phyloP scores from a whole-genome alignment of 495 filamentous ascomycete genomes.

The Penicillium subrubescens region DNA sequence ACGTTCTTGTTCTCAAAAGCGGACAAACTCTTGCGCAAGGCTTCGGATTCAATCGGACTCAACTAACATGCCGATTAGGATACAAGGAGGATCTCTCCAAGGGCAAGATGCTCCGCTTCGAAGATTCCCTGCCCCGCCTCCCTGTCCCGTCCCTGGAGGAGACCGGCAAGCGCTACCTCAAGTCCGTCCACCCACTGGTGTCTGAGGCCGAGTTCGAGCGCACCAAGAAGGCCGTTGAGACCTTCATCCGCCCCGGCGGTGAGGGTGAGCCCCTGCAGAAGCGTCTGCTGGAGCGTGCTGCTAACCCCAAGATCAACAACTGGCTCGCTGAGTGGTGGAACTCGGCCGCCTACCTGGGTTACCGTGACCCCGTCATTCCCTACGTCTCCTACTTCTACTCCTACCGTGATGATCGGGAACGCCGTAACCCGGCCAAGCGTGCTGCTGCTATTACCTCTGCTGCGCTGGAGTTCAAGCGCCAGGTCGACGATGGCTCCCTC shows the following conservation, averaged over 20 bases:
- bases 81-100: constrained; percentile 92
- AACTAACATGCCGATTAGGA: constrained; percentile 50
- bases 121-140: constrained; percentile 88
- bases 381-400: constrained; percentile 99
- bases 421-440: constrained; percentile 86
- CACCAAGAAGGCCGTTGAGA: constrained; percentile 80
- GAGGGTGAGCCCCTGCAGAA: constrained; percentile 85
- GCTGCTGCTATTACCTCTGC: constrained; percentile 88
- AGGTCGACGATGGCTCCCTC: constrained; percentile 78
- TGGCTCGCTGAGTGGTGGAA: constrained; percentile 99
- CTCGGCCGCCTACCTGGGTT: constrained; percentile 82
- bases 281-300: constrained; percentile 76
- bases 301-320: constrained; percentile 84
- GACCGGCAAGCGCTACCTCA: constrained; percentile 87
- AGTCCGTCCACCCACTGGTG: constrained; percentile 84
- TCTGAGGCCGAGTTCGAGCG: constrained; percentile 69
- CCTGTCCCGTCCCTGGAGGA: constrained; percentile 94
- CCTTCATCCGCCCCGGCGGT: constrained; percentile 80
- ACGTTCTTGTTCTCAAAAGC: neutral
- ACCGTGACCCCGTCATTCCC: constrained; percentile 94
- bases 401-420: constrained; percentile 87
- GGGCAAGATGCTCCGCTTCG: constrained; percentile 91
- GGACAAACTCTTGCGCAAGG: neutral
- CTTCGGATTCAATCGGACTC: neutral
- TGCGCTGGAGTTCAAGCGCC: constrained; percentile 87